These are phyloP conservation scores for Neotropicomus parvogracilis DNA, from an alignment of 1,284 basidiomycete genomes.

Conservation along the genomic window DNA sequence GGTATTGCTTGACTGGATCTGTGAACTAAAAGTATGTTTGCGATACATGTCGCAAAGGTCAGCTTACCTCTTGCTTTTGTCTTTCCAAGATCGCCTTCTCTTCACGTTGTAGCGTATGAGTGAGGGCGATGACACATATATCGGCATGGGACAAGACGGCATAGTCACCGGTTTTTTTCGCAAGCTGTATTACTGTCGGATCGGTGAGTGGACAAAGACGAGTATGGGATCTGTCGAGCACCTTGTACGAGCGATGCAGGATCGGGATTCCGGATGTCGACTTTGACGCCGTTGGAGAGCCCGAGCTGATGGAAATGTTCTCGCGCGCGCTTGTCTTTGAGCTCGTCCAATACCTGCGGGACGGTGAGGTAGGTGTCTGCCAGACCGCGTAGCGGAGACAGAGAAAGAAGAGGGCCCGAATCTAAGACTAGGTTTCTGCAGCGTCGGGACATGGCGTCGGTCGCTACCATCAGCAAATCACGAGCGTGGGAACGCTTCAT, in stretches of 20 bases:
- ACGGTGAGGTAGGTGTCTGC: constrained; percentile 83
- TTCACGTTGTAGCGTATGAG: constrained; percentile 71
- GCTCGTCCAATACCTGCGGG: constrained; percentile 84
- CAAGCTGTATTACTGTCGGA: constrained; percentile 76
- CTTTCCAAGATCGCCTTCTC: constrained; percentile 14
- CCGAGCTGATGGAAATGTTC: constrained; percentile 81
- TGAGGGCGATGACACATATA: constrained; percentile 88
- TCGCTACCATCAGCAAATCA: too few species aligned
- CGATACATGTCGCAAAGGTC: neutral
- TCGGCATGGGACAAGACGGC: constrained; percentile 90
- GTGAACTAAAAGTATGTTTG: neutral
- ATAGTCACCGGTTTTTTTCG: constrained; percentile 97
- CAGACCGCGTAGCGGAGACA: constrained; percentile 81
- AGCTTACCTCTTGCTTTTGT: constrained; percentile 18
- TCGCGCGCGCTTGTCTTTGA: constrained; percentile 82
- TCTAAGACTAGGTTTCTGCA: constrained; percentile 87
- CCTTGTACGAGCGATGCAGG: constrained; percentile 74
- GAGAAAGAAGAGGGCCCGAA: constrained; percentile 84
- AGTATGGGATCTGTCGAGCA: constrained; percentile 37
- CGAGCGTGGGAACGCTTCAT: too few species aligned
- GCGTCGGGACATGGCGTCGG: constrained; percentile 38
- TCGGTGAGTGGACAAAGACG: constrained; percentile 9
- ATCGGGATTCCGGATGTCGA: constrained; percentile 73
- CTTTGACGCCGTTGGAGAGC: constrained; percentile 70
- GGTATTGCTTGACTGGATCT: constrained; percentile 10